A percentile compares a stretch with the other conserved stretches of the same genome.
phyloP scores from a whole-genome alignment of 768 basidiomycete species.

The Lentinula aciculospora region DNA sequence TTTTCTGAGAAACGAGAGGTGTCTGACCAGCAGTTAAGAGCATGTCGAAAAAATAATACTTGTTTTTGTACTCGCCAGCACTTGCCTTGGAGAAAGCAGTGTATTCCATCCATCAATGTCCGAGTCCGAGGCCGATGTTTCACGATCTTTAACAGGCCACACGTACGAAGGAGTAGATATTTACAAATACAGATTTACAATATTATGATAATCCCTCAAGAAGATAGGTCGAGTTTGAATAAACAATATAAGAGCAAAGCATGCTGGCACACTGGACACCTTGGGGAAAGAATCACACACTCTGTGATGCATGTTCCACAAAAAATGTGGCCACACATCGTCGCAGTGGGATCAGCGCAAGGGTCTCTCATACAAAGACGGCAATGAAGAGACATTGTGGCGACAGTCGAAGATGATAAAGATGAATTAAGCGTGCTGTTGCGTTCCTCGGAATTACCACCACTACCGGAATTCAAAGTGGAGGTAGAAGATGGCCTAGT shows the following conservation, averaged over 20 bases:
- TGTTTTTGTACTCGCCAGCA: too few species aligned
- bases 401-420: background rate
- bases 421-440: background rate
- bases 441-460: background rate
- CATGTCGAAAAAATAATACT: too few species aligned
- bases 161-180: too few species aligned
- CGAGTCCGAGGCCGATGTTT: too few species aligned
- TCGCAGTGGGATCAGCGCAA: constrained; percentile 49
- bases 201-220: too few species aligned
- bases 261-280: constrained; percentile 47
- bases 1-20: too few species aligned
- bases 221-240: constrained; percentile 41
- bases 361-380: constrained; percentile 43
- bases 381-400: constrained; percentile 32
- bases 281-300: constrained; percentile 36
- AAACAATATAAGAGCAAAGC: constrained; percentile 51
- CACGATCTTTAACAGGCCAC: too few species aligned
- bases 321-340: constrained; percentile 61
- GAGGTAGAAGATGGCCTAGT: background rate
- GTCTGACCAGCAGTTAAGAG: too few species aligned
- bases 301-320: constrained; percentile 54
- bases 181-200: too few species aligned
- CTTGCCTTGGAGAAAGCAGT: too few species aligned
- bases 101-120: too few species aligned
- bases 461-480: background rate